Evolutionary conservation across 1,284 basidiomycete genomes (phyloP), one percentile per base, ranked within the genome.

Genomic region (Thecaphora thlaspeos): DNA sequence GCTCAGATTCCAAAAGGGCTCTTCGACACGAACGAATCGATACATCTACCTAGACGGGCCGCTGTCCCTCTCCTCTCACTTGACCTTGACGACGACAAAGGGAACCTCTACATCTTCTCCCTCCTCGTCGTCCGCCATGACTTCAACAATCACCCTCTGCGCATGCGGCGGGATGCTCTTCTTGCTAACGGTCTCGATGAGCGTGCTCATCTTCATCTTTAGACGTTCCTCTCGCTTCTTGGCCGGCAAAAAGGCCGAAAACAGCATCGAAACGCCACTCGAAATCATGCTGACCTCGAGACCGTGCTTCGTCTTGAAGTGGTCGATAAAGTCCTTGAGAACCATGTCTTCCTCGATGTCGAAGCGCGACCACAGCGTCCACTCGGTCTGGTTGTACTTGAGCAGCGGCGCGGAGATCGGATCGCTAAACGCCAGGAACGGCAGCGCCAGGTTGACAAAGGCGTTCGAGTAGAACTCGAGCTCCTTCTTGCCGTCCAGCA

Each of bases 361-460:
- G 82, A 99, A 92, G 44, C 72, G 64, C 41, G 96, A 92, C 95
- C 95, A 99, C 32, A 99, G 84, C 3, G 95, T 98, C 94, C 95
- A 99, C 69, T 95, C 91, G 82, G 81, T 66, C 86, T 87, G 79
- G 57, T 75, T 64, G 56, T 78, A 80, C 59, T 70, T 74, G 50
- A 70, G 52, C 60, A 69, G 70, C 26, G 63, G 61, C n/a, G 94
- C 91, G 3, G 87, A 88, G 64, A 99, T 91, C 19, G 95, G 95
- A 76, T 99, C 95, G 2, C 92, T 96, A 83, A 98, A 99, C 22
- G 92, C 95, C 76, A 98, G 96, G 87, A 98, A 98, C 3, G 95
- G 95, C 52, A 99, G 81, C 5, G 95, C 95, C 44, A 99, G 84
- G 80, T 99, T 99, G 73, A 98, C 86, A 79, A 99, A 99, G 5